Conservation (phyloP, 2,329 filamentous ascomycete genomes). For the Aspergillus vadensis region DNA sequence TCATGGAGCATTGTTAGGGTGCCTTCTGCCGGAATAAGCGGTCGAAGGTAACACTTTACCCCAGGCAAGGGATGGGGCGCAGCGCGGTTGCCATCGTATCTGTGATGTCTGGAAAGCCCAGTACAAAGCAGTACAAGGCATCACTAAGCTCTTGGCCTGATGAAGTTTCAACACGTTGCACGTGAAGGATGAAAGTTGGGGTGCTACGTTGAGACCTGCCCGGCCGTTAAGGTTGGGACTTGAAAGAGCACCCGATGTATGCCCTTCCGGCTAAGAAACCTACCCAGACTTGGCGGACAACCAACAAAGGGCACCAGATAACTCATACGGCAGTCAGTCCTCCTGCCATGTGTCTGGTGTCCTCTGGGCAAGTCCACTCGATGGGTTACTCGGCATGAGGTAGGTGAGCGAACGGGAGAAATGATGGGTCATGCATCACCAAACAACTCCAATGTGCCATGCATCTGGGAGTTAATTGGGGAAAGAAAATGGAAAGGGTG, state of each 20-base stretch:
- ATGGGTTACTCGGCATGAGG: not conserved
- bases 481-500: not conserved
- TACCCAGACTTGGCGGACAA: not conserved
- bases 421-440: not conserved
- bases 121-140: not conserved
- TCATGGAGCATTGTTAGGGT: not conserved
- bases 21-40: not conserved
- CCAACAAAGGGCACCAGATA: constrained; percentile 1
- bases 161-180: not conserved
- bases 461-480: not conserved
- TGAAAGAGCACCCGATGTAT: not conserved
- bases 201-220: not conserved
- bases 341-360: not conserved
- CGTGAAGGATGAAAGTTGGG: not conserved
- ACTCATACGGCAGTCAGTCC: not conserved
- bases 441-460: not conserved
- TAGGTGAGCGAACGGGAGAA: not conserved
- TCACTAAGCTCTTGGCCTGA: not conserved
- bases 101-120: not conserved
- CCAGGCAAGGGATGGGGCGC: not conserved
- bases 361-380: not conserved
- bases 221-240: not conserved
- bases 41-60: not conserved
- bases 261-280: not conserved
- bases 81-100: not conserved